Evolutionary conservation across 2,329 filamentous ascomycete species (phyloP), one percentile per base, ranked within the genome.

Genomic region (Coleophoma eucalyptorum): DNA sequence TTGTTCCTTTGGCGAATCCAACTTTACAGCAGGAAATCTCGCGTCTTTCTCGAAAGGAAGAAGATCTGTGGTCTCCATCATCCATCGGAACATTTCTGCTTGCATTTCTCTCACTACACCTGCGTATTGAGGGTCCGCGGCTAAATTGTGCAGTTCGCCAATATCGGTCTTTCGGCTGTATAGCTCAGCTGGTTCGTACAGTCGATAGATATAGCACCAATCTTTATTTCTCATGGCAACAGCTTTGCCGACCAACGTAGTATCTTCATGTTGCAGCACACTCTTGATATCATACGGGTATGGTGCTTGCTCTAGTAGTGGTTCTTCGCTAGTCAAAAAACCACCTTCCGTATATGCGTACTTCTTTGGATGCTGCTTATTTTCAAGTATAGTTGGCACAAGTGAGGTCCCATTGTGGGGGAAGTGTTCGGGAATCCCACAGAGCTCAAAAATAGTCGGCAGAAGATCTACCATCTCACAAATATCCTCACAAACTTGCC

Each of bases 281-380:
- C 66, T 67, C 52, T 77, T 76, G 43, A 77, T 66, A 44, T 76
- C 73, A 48, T 76, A 77, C 0, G 73, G 72, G 33, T 69, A 77
- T 0, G 68, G 66, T 0, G 67, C 64, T 46, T 72, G 66, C 50
- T 77, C 73, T 0, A 77, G 60, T 1, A 77, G 59, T 2, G 73
- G 73, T 48, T 77, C 74, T 47, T 77, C 73, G 1, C 59, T 65
- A 0, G 59, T 64, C 3, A 76, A 58, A 52, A 76, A 77, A 0
- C 73, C 72, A 0, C 72, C 73, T 55, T 77, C 72, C 3, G 68
- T 69, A 44, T 70, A 76, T 0, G 71, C 67, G 38, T 67, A 74
- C n/a, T 65, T 50, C 50, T 72, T 74, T 56, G 70, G 69, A 13
- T 55, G 40, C 4, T 52, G 57, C 3, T 43, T 50, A 11, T 60